These are phyloP conservation scores for Fusarium sp. DNA, from an alignment of 2,329 filamentous ascomycete species.

Conservation along the genomic window DNA sequence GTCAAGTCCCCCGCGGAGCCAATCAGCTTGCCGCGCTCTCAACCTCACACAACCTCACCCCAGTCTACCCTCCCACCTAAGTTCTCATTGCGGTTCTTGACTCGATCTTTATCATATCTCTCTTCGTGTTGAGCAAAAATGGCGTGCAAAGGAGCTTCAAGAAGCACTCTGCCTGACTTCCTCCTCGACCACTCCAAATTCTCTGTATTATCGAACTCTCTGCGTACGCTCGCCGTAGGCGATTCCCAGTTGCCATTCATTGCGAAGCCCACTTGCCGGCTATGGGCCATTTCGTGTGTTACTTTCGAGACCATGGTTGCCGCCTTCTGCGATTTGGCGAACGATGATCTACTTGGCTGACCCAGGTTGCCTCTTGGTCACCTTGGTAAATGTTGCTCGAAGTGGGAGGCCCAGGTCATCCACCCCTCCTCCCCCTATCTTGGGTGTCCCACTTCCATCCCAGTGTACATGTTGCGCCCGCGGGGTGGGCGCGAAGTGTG, in stretches of 20 bases:
- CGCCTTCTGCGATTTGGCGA: background rate
- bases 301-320: background rate
- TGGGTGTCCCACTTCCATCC: background rate
- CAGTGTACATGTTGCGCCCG: background rate
- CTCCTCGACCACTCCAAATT: background rate
- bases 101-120: background rate
- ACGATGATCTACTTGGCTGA: background rate
- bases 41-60: constrained; percentile 42
- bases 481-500: background rate
- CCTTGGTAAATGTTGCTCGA: background rate
- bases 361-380: background rate
- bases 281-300: background rate
- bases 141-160: background rate
- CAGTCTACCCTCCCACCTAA: constrained; percentile 15
- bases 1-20: constrained; percentile 25
- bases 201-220: background rate
- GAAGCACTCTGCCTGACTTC: background rate
- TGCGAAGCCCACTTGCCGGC: background rate
- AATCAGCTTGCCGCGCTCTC: constrained; percentile 29
- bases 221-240: background rate
- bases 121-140: background rate
- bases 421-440: background rate
- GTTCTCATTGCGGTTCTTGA: background rate
- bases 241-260: background rate
- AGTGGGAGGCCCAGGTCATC: background rate